A percentile compares a stretch with the other conserved stretches of the same genome.
phyloP scores from a whole-genome alignment of 495 filamentous ascomycete species.

The Aspergillus panamensis region DNA sequence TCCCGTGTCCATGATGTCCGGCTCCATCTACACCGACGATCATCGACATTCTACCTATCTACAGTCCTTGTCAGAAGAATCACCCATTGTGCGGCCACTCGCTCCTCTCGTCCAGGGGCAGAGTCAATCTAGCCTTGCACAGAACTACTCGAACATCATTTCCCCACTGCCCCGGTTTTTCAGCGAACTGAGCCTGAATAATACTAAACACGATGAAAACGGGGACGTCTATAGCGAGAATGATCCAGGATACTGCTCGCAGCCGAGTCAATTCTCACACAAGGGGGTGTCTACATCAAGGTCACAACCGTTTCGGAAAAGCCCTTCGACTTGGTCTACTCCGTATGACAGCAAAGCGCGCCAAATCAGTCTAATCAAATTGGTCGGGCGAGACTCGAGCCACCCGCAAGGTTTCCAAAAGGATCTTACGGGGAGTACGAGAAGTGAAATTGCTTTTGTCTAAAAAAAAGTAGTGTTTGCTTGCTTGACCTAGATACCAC shows the following conservation, averaged over 20 bases:
- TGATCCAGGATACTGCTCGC: constrained; percentile 13
- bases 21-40: constrained; percentile 42
- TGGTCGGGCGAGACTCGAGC: constrained; percentile 8
- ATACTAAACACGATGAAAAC: constrained; percentile 22
- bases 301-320: constrained; percentile 12
- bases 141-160: constrained; percentile 42
- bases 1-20: constrained; percentile 39
- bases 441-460: constrained; percentile 19
- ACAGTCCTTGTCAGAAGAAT: constrained; percentile 29
- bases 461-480: constrained; percentile 4
- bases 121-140: constrained; percentile 41
- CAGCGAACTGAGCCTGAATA: constrained; percentile 39
- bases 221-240: not conserved
- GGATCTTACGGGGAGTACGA: constrained; percentile 13
- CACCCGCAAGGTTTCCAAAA: constrained; percentile 6
- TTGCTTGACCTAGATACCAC: constrained; percentile 6
- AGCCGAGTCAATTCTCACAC: constrained; percentile 11
- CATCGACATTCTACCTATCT: constrained; percentile 28
- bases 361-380: constrained; percentile 15
- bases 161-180: constrained; percentile 43
- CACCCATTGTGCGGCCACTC: constrained; percentile 21
- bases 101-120: constrained; percentile 20
- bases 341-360: constrained; percentile 11
- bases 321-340: constrained; percentile 20
- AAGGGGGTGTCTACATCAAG: not conserved